These are phyloP conservation scores for Talaromyces adpressus DNA, from an alignment of 495 filamentous ascomycete species.

Conservation along the genomic window DNA sequence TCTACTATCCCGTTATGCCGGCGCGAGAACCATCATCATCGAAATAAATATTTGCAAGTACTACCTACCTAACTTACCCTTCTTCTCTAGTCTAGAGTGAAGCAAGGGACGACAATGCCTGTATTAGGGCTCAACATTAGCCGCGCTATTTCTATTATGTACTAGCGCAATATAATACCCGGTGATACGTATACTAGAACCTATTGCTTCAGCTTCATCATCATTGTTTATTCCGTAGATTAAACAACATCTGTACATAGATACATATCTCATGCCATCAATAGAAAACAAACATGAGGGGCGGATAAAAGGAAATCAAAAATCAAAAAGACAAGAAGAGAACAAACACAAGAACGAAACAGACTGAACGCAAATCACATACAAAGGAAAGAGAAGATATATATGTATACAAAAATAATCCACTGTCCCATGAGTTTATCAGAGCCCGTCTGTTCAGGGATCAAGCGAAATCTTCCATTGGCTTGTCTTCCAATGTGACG, in stretches of 20 bases:
- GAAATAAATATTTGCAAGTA: not conserved
- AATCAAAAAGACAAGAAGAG: not conserved
- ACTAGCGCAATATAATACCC: not conserved
- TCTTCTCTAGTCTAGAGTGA: not conserved
- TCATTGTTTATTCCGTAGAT: not conserved
- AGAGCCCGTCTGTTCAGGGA: not conserved
- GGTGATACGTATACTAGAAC: too few relatives aligned
- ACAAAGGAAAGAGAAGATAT: not conserved
- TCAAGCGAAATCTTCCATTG: conserved; percentile 65
- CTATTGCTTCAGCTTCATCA: not conserved
- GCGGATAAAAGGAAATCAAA: conserved; percentile 7
- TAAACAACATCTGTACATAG: conserved; percentile 2
- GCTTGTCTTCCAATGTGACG: conserved; percentile 73
- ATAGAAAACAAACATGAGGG: conserved; percentile 6
- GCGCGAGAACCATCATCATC: too few relatives aligned
- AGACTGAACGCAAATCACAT: not conserved
- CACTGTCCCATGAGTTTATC: not conserved
- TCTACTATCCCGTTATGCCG: too few relatives aligned
- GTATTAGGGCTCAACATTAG: not conserved
- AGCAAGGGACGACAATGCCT: too few relatives aligned
- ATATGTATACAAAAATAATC: not conserved
- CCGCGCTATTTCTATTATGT: not conserved
- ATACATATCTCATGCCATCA: conserved; percentile 7
- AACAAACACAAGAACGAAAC: not conserved
- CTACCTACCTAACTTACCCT: not conserved